These are phyloP conservation scores for Quercus lobata DNA, from an alignment of 331 rosid species.

Conservation along the genomic window DNA sequence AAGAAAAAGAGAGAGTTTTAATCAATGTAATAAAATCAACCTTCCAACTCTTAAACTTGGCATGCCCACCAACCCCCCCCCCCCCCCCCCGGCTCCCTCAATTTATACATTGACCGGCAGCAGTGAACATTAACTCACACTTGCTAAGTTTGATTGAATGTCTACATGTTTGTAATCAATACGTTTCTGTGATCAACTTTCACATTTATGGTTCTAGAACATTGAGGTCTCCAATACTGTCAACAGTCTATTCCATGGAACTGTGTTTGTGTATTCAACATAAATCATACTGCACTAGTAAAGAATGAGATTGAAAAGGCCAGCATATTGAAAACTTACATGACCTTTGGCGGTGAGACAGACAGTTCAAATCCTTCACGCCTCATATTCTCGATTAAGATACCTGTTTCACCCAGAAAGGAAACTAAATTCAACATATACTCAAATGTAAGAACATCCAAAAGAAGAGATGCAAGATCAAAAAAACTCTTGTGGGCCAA, in stretches of 20 bases:
- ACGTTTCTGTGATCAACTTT: background rate
- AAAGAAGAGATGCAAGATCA: no score
- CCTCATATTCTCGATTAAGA: constrained; percentile 95
- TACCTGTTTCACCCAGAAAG: constrained; percentile 54
- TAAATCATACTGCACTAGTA: constrained; percentile 2
- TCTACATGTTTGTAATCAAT: background rate
- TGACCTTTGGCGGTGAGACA: constrained; percentile 95
- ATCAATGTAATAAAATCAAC: background rate
- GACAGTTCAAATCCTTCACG: constrained; percentile 97
- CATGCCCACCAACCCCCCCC: background rate
- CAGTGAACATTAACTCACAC: background rate
- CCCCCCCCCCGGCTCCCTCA: no score
- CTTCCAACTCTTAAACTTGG: background rate
- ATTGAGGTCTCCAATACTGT: background rate
- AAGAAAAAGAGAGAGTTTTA: background rate
- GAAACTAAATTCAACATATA: constrained; percentile 18
- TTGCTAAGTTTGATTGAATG: background rate
- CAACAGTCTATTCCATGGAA: background rate
- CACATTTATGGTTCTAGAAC: background rate
- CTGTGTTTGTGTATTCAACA: background rate
- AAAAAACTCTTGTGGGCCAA: background rate
- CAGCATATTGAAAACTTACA: constrained; percentile 57
- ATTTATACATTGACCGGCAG: no score
- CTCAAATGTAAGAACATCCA: background rate
- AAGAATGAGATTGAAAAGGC: constrained; percentile 1